Conservation (phyloP, 768 basidiomycete species). For the Boletus sp. region DNA sequence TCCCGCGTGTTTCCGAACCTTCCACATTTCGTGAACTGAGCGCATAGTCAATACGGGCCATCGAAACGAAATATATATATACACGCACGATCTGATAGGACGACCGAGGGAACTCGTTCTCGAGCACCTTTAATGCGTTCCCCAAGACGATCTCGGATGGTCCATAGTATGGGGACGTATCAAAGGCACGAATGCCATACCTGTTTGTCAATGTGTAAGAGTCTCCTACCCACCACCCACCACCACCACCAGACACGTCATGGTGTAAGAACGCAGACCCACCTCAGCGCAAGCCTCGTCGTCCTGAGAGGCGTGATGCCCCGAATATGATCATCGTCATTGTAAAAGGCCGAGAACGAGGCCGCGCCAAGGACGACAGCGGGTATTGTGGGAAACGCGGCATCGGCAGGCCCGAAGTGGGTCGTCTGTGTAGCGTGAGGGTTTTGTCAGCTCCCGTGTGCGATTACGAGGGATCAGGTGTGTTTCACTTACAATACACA, state of each 20-base stretch:
- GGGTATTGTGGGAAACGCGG: conserved; percentile 37
- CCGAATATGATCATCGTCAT: conserved; percentile 52
- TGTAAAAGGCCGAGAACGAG: conserved; percentile 65
- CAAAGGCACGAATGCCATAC: conserved; percentile 78
- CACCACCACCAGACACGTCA: no score
- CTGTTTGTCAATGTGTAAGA: conserved; percentile 34
- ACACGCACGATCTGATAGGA: conserved; percentile 66
- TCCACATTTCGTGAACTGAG: conserved; percentile 83
- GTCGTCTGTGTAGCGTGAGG: conserved; percentile 28
- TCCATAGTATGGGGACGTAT: conserved; percentile 80
- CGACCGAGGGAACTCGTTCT: conserved; percentile 68
- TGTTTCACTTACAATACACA: conserved; percentile 31
- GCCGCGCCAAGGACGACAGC: conserved; percentile 70
- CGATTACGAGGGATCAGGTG: background rate
- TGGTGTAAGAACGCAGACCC: no score
- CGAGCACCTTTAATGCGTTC: conserved; percentile 54
- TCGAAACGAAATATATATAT: background rate
- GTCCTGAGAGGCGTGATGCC: conserved; percentile 60
- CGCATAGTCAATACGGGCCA: background rate
- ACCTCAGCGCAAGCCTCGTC: conserved; percentile 76
- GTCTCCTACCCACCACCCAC: background rate
- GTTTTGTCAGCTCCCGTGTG: conserved; percentile 4
- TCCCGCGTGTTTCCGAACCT: conserved; percentile 53
- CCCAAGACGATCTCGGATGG: conserved; percentile 77
- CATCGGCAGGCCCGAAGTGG: conserved; percentile 27